Percentiles rank a stretch among this genome's conserved stretches.
phyloP scores from a whole-genome alignment of 2,329 filamentous ascomycete species.

The Ophiostoma ulmi region DNA sequence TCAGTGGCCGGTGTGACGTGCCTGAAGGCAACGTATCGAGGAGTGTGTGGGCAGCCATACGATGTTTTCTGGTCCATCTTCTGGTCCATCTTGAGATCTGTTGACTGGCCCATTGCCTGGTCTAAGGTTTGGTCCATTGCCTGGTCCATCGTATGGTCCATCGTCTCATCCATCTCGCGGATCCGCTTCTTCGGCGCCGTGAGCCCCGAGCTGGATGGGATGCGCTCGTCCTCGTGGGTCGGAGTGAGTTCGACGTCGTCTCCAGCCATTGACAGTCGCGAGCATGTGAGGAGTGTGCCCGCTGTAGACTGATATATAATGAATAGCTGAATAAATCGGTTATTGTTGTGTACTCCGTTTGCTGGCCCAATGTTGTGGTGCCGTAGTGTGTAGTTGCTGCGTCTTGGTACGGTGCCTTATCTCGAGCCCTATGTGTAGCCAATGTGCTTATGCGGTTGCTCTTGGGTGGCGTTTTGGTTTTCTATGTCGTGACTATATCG shows the following conservation, averaged over 20 bases:
- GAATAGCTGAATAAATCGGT: not conserved
- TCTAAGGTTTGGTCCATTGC: slow-evolving; percentile 7
- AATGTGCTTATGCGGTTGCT: not conserved
- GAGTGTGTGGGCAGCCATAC: not conserved
- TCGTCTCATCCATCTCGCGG: slow-evolving; percentile 23
- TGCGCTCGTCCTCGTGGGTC: slow-evolving; percentile 14
- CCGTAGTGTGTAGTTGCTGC: not conserved
- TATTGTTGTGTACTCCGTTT: not conserved
- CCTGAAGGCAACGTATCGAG: not conserved
- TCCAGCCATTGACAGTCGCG: slow-evolving; percentile 13
- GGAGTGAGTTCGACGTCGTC: slow-evolving; percentile 9
- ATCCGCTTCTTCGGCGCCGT: slow-evolving; percentile 25
- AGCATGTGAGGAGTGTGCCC: not conserved
- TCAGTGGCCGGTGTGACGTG: not conserved
- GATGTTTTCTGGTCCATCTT: slow-evolving; percentile 17
- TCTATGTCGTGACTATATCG: slow-evolving; percentile 10
- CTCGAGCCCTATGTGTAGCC: not conserved
- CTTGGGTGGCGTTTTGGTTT: slow-evolving; percentile 1
- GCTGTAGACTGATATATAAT: not conserved
- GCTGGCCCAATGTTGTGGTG: not conserved
- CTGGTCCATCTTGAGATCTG: slow-evolving; percentile 4
- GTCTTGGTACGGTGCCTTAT: not conserved
- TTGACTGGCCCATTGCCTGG: slow-evolving; percentile 14
- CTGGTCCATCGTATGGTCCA: slow-evolving; percentile 15
- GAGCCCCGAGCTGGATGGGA: slow-evolving; percentile 23